Evolutionary conservation across 2,329 filamentous ascomycete genomes (phyloP), one percentile per base, ranked within the genome.

Genomic region (Pleurostoma richardsiae): DNA sequence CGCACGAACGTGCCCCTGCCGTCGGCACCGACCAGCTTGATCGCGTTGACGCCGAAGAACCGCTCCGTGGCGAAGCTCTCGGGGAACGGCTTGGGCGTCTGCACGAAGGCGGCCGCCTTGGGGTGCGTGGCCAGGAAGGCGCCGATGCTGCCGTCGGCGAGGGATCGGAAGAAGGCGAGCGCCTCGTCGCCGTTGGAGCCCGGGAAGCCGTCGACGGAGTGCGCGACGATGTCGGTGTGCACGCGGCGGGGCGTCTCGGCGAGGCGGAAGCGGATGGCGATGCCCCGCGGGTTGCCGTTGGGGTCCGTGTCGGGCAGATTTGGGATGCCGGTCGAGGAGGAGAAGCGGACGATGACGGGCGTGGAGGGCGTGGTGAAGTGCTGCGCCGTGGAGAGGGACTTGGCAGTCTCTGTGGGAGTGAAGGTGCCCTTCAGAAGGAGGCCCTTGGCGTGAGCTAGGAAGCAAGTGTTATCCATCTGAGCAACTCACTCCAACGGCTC

Each of bases 221-320:
- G 77, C 1, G 68, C 60, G 43, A 82, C 63, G 52, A 82, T 74
- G 55, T 83, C 78, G 2, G 77, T 81, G 59, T 82, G 78, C 26
- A 66, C 59, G 41, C 66, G 66, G 10, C 69, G 64, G 1, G 66
- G 63, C 5, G 54, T 52, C 39, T 60, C 56, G 8, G 61, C 59
- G 3, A 77, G 66, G 19, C 68, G 53, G 58, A 79, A 79, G 2
- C 76, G 71, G 30, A 77, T 56, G 4, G 66, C 74, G 4, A 78
- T 58, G 28, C 74, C 75, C 5, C 69, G 69, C 1, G 76, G 75
- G 49, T 73, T 71, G 50, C 70, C 68, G 44, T 70, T 70, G 7
- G 66, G 52, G 40, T 74, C 69, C 5, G 63, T 69, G 55, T 79
- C 76, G 1, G 75, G 71, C 49, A 80, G 69, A 2, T 64, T 49